phyloP scores from a whole-genome alignment of 768 basidiomycete genomes.

The Suillus sp. region DNA sequence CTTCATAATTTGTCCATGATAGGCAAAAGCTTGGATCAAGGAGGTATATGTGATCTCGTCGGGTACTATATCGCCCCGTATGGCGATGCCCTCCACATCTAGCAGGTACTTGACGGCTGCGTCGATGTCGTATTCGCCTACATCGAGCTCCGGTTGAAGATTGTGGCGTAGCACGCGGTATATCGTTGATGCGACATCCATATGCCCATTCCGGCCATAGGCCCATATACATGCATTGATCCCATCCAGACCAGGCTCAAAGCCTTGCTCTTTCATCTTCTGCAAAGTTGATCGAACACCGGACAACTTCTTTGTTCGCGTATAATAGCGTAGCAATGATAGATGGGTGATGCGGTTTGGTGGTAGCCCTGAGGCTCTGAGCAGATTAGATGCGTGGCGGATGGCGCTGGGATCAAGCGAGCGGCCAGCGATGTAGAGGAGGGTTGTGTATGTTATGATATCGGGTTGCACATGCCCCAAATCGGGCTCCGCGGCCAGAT shows the following conservation, averaged over 20 bases:
- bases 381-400: conserved; percentile 52
- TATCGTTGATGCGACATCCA: conserved; percentile 59
- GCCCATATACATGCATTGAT: conserved; percentile 75
- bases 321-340: conserved; percentile 58
- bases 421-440: conserved; percentile 64
- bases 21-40: conserved; percentile 70
- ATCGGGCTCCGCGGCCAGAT: conserved; percentile 11
- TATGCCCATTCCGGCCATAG: conserved; percentile 51
- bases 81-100: conserved; percentile 46
- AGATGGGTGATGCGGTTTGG: conserved; percentile 68
- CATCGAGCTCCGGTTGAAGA: conserved; percentile 37
- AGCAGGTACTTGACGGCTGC: conserved; percentile 41
- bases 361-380: conserved; percentile 53
- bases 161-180: conserved; percentile 68
- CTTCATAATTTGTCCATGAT: conserved; percentile 63
- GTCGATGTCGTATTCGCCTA: conserved; percentile 38
- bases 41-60: conserved; percentile 67
- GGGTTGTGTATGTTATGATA: conserved; percentile 67
- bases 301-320: conserved; percentile 45
- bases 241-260: conserved; percentile 63
- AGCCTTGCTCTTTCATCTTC: conserved; percentile 51
- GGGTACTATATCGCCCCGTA: conserved; percentile 49
- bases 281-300: conserved; percentile 58
- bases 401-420: conserved; percentile 47
- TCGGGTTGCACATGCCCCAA: conserved; percentile 45